A percentile compares a stretch with the other conserved stretches of the same genome.
These are phyloP conservation scores for Truncatella angustata DNA, from an alignment of 2,329 filamentous ascomycete genomes.

Conservation along the genomic window DNA sequence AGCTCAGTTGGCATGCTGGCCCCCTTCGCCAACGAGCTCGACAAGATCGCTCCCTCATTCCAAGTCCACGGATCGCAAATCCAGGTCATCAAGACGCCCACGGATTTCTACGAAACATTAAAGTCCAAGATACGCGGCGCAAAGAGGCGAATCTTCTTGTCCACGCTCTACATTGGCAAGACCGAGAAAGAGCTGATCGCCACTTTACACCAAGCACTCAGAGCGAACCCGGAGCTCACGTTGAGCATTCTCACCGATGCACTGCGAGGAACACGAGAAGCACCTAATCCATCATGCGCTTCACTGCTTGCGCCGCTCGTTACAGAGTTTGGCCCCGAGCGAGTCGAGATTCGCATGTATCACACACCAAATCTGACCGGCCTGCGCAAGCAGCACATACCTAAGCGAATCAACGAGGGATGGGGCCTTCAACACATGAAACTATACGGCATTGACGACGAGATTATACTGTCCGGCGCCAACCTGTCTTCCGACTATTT, in stretches of 20 bases:
- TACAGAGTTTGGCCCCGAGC: constrained; percentile 74
- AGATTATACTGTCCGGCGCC: constrained; percentile 90
- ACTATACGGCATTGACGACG: constrained; percentile 91
- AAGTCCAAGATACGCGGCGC: constrained; percentile 85
- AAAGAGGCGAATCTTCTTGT: constrained; percentile 79
- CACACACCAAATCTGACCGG: constrained; percentile 96
- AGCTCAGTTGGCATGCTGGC: constrained; percentile 43
- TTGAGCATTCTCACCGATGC: constrained; percentile 91
- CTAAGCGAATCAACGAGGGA: constrained; percentile 91
- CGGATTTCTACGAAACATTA: constrained; percentile 87
- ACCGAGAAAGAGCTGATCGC: constrained; percentile 85
- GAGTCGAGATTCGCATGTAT: constrained; percentile 95
- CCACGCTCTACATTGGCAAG: constrained; percentile 96
- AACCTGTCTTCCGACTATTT: constrained; percentile 95
- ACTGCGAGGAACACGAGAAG: constrained; percentile 86
- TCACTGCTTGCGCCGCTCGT: constrained; percentile 85
- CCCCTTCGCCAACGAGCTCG: constrained; percentile 68
- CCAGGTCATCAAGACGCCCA: constrained; percentile 72
- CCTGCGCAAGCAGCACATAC: constrained; percentile 76
- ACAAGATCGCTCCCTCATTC: constrained; percentile 87
- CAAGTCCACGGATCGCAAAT: constrained; percentile 80
- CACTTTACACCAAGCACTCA: constrained; percentile 72
- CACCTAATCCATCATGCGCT: constrained; percentile 80
- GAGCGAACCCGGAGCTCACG: constrained; percentile 70
- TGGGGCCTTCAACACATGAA: constrained; percentile 99